Percentiles rank a stretch among this genome's conserved stretches.
Conservation (phyloP, 2,329 filamentous ascomycete species). For the Davidsoniella eucalypti region DNA sequence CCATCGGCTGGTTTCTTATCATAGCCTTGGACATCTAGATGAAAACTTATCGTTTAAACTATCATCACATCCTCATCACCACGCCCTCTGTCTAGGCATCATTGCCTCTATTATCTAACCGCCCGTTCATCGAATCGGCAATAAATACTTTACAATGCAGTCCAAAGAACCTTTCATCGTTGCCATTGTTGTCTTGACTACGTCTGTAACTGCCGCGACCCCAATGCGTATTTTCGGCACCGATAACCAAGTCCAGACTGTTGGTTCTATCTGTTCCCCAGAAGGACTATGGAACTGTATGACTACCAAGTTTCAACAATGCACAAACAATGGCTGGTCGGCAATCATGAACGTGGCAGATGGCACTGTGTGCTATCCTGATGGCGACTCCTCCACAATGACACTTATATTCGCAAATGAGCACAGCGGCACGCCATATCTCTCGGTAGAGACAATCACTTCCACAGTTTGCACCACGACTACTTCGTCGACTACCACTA, state of each 20-base stretch:
- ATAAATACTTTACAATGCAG: too few species aligned
- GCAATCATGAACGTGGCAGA: slow-evolving; percentile 25
- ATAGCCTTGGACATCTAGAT: too few species aligned
- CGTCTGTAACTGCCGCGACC: too few species aligned
- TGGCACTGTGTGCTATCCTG: slow-evolving; percentile 30
- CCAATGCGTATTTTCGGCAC: neutral
- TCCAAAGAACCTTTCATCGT: too few species aligned
- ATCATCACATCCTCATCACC: too few species aligned
- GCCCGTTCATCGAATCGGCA: too few species aligned
- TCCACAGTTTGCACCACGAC: neutral
- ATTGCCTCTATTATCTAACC: too few species aligned
- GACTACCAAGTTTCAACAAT: slow-evolving; percentile 31
- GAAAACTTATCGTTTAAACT: too few species aligned
- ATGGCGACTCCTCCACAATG: slow-evolving; percentile 22
- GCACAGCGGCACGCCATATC: too few species aligned
- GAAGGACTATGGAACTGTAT: slow-evolving; percentile 42
- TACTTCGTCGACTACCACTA: neutral
- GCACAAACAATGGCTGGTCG: slow-evolving; percentile 31
- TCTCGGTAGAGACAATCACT: neutral
- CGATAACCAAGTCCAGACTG: slow-evolving; percentile 17
- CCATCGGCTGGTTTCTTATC: too few species aligned
- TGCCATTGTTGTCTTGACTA: too few species aligned
- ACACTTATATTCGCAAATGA: slow-evolving; percentile 21
- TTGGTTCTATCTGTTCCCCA: slow-evolving; percentile 25
- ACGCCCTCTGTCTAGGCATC: too few species aligned